Conservation (phyloP, 2,329 filamentous ascomycete genomes). For the Aureobasidium zeae region DNA sequence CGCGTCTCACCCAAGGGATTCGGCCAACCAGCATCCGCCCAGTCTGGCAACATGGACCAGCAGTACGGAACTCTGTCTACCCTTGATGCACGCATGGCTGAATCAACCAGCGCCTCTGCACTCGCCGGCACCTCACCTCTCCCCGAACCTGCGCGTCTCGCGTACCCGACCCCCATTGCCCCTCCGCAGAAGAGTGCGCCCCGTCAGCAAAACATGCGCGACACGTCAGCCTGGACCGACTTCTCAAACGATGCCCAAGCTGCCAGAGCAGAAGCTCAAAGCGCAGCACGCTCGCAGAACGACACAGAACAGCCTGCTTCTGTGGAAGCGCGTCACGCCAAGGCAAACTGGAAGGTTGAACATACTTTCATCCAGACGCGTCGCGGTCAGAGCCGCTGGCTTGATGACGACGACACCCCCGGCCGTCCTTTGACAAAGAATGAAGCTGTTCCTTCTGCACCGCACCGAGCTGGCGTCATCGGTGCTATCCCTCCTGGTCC, state of each 20-base stretch:
- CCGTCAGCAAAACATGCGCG: conserved; percentile 14
- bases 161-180: conserved; percentile 28
- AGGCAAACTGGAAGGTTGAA: conserved; percentile 17
- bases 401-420: conserved; percentile 20
- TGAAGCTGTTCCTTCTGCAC: not conserved
- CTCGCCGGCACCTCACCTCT: conserved; percentile 25
- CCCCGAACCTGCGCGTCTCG: conserved; percentile 24
- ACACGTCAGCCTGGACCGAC: conserved; percentile 24
- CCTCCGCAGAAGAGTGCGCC: conserved; percentile 24
- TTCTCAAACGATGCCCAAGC: conserved; percentile 15
- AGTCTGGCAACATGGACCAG: conserved; percentile 19
- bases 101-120: conserved; percentile 22
- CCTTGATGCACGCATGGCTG: conserved; percentile 24
- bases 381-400: conserved; percentile 19
- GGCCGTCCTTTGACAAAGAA: conserved; percentile 18
- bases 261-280: conserved; percentile 11
- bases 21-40: conserved; percentile 22
- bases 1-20: conserved; percentile 27
- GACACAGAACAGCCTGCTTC: not conserved
- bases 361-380: conserved; percentile 31
- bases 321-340: conserved; percentile 1
- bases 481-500: not conserved
- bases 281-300: not conserved
- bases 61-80: conserved; percentile 18
- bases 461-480: conserved; percentile 9